phyloP scores from a whole-genome alignment of 768 basidiomycete species.

The Termitomyces titanicus region DNA sequence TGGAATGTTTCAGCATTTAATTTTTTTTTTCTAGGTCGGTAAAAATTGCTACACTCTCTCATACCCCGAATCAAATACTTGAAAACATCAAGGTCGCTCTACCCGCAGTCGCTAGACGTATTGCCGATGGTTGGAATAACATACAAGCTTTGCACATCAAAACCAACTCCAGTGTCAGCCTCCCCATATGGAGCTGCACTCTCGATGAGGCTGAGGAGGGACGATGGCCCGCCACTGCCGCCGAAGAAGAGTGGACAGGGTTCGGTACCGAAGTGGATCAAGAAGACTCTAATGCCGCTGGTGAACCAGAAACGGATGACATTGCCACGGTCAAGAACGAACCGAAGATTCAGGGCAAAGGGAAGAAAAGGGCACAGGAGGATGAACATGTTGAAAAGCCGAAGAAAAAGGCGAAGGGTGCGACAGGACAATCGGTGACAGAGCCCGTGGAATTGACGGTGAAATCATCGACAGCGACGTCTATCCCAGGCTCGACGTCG shows the following conservation, averaged over 20 bases:
- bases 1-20: background rate
- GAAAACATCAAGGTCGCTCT: constrained; percentile 78
- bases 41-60: constrained; percentile 75
- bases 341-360: constrained; percentile 4
- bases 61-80: constrained; percentile 68
- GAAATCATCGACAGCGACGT: background rate
- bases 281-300: background rate
- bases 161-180: constrained; percentile 73
- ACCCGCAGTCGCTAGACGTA: constrained; percentile 64
- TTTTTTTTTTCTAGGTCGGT: constrained; percentile 54
- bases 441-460: background rate
- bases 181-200: constrained; percentile 89
- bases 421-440: constrained; percentile 14
- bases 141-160: constrained; percentile 88
- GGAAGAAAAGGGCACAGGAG: constrained; percentile 19
- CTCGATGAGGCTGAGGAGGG: constrained; percentile 59
- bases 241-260: background rate
- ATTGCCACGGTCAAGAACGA: background rate
- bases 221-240: constrained; percentile 42
- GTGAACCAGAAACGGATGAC: background rate
- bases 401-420: constrained; percentile 41
- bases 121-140: constrained; percentile 88
- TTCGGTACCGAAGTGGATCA: background rate
- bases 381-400: constrained; percentile 34
- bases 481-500: too few species aligned